Conservation (phyloP, 202 grass and related monocot species). For the Digitaria exilis region DNA sequence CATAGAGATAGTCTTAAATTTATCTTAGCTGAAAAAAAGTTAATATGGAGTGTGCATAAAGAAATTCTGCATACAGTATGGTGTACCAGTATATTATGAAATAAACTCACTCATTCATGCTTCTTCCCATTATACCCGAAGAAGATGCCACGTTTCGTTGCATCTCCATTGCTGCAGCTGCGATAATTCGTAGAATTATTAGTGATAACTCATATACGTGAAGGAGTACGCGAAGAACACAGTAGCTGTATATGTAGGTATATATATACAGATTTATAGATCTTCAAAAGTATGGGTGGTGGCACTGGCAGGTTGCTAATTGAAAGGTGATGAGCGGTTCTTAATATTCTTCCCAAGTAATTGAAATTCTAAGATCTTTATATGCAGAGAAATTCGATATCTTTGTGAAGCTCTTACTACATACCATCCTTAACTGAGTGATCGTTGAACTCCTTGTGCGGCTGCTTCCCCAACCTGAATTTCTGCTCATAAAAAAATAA, state of each 20-base stretch:
- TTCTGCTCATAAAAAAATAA: conserved; percentile 56
- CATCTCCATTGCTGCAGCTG: conserved; percentile 64
- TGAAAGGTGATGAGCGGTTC: background rate
- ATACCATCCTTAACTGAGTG: conserved; percentile 85
- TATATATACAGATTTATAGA: background rate
- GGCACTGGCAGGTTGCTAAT: background rate
- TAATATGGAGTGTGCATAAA: conserved; percentile 22
- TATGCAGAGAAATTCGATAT: background rate
- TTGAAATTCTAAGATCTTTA: background rate
- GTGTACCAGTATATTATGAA: background rate
- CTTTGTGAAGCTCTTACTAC: conserved; percentile 22
- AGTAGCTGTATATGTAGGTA: background rate
- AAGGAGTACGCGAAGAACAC: background rate
- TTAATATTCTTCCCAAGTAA: conserved; percentile 1
- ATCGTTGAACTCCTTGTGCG: conserved; percentile 92
- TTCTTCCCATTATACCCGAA: conserved; percentile 78
- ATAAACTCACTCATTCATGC: conserved; percentile 82
- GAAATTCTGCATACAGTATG: background rate
- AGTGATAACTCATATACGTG: background rate
- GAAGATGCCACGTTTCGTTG: conserved; percentile 81
- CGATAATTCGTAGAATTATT: conserved; percentile 4
- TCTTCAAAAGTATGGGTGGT: background rate
- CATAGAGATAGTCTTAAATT: background rate
- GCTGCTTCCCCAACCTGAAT: conserved; percentile 96
- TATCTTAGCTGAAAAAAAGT: conserved; percentile 7